phyloP scores from a whole-genome alignment of 129 eudicot genomes.

The Daucus carota region DH1_v3.0 NC_030387.2:1603001-1603500 shows the following conservation, averaged over 20 bases:
- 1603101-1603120: constrained; percentile 96
- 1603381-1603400: constrained; percentile 96
- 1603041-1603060: background rate
- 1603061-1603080: background rate
- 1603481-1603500: constrained; percentile 26
- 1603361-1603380: constrained; percentile 65
- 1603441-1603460: constrained; percentile 71
- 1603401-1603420: constrained; percentile 79
- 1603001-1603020: background rate
- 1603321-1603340: background rate
- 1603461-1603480: constrained; percentile 94
- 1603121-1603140: constrained; percentile 95
- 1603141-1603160: constrained; percentile 85
- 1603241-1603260: constrained; percentile 74
- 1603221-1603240: constrained; percentile 56
- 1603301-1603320: background rate
- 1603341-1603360: background rate
- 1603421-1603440: constrained; percentile 79
- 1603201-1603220: constrained; percentile 48
- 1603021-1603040: background rate
- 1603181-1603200: constrained; percentile 37
- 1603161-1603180: constrained; percentile 80
- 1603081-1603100: constrained; percentile 26
- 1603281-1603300: constrained; percentile 47
- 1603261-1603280: constrained; percentile 91